Evolutionary conservation across 768 basidiomycete species (phyloP).

Genomic region (Suillus brevipes): DNA sequence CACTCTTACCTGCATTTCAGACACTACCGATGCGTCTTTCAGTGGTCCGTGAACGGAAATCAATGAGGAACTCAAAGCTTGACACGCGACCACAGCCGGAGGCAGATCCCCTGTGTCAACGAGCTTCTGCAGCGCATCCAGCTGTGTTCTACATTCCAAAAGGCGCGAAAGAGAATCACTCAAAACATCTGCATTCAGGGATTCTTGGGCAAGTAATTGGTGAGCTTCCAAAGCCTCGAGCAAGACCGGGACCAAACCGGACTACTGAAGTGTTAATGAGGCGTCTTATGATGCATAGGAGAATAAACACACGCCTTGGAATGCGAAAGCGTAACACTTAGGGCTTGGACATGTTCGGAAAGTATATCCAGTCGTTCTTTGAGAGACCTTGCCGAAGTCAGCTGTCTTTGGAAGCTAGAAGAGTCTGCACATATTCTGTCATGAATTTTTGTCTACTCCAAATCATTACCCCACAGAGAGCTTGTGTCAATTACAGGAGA

Average conservation of each 20-base stretch:
- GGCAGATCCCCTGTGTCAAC: slow-evolving; percentile 61
- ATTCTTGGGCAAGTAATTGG: slow-evolving; percentile 60
- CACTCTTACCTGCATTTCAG: slow-evolving; percentile 56
- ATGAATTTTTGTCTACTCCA: slow-evolving; percentile 61
- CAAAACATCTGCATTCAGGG: slow-evolving; percentile 52
- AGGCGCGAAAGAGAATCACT: slow-evolving; percentile 57
- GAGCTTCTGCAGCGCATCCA: slow-evolving; percentile 44
- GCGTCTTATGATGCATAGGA: slow-evolving; percentile 6
- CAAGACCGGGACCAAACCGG: slow-evolving; percentile 65
- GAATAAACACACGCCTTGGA: slow-evolving; percentile 49
- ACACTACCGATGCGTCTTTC: slow-evolving; percentile 48
- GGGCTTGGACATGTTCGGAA: slow-evolving; percentile 48
- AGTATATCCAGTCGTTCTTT: slow-evolving; percentile 59
- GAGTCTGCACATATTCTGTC: slow-evolving; percentile 69
- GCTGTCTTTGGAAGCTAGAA: slow-evolving; percentile 62
- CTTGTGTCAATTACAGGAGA: slow-evolving; percentile 5
- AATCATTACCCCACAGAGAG: slow-evolving; percentile 17
- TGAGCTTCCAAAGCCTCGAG: slow-evolving; percentile 58
- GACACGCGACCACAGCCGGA: slow-evolving; percentile 54
- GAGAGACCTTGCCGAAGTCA: slow-evolving; percentile 61
- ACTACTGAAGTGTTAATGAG: slow-evolving; percentile 41
- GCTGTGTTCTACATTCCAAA: slow-evolving; percentile 48
- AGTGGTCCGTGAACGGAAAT: slow-evolving; percentile 51
- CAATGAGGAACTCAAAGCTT: slow-evolving; percentile 45
- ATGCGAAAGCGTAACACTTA: slow-evolving; percentile 53